These are phyloP conservation scores for Coriolopsis trogii DNA, from an alignment of 1,284 basidiomycete genomes.

Conservation along the genomic window DNA sequence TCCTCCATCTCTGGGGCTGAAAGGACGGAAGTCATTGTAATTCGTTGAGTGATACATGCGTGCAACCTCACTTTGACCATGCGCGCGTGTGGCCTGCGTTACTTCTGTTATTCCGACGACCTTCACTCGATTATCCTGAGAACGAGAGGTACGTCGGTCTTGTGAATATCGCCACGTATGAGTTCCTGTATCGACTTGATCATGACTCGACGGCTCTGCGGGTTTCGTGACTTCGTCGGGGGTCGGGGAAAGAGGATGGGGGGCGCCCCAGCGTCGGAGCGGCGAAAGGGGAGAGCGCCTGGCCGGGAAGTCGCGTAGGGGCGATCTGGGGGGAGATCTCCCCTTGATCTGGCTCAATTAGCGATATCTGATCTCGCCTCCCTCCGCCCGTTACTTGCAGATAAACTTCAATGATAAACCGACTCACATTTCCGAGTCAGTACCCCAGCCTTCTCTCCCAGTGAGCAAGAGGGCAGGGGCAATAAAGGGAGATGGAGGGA, in stretches of 20 bases:
- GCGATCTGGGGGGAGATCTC: slow-evolving; percentile 6
- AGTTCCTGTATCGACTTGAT: not conserved
- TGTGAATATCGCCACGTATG: slow-evolving; percentile 1
- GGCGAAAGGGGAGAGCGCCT: too few relatives aligned
- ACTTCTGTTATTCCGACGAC: too few relatives aligned
- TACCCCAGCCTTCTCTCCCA: not conserved
- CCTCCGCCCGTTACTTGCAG: not conserved
- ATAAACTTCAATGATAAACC: slow-evolving; percentile 16
- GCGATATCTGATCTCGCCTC: slow-evolving; percentile 19
- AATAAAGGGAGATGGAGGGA: too few relatives aligned
- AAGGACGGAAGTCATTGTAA: not conserved
- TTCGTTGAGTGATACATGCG: not conserved
- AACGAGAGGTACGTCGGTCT: not conserved
- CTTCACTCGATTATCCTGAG: too few relatives aligned
- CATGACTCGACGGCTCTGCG: not conserved
- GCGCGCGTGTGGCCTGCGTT: too few relatives aligned
- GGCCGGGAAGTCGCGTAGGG: slow-evolving; percentile 7
- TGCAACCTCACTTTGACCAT: too few relatives aligned
- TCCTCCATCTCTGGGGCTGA: slow-evolving; percentile 30
- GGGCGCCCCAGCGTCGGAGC: slow-evolving; percentile 1
- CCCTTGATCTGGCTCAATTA: slow-evolving; percentile 1
- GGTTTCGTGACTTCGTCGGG: too few relatives aligned
- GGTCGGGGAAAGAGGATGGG: not conserved
- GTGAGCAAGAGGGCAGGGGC: too few relatives aligned
- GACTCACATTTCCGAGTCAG: slow-evolving; percentile 21